These are phyloP conservation scores for Lasiosphaeria ovina DNA, from an alignment of 495 filamentous ascomycete species.

Conservation along the genomic window DNA sequence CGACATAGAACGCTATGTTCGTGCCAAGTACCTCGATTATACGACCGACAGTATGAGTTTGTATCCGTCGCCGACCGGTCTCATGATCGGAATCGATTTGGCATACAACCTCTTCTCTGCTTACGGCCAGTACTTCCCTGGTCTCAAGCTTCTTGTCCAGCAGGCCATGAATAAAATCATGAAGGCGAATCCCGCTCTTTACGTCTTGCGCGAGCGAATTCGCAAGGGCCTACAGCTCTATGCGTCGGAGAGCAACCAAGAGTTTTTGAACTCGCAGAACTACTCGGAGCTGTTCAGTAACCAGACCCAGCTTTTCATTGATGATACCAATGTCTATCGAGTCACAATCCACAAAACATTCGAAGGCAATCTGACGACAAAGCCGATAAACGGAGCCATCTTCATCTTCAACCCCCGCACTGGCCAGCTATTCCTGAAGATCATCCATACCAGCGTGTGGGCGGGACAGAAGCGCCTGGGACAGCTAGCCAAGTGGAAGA, in stretches of 20 bases:
- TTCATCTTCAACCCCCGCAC: slow-evolving; percentile 99
- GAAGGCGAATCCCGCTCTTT: slow-evolving; percentile 98
- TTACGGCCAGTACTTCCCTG: slow-evolving; percentile 98
- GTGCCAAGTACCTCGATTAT: slow-evolving; percentile 98
- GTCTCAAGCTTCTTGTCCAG: slow-evolving; percentile 92
- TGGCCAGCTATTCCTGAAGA: slow-evolving; percentile 97
- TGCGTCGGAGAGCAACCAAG: slow-evolving; percentile 97
- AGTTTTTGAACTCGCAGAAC: slow-evolving; percentile 99
- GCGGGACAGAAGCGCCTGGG: slow-evolving; percentile 98
- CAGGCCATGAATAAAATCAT: slow-evolving; percentile 99
- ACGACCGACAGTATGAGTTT: slow-evolving; percentile 99
- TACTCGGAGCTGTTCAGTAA: slow-evolving; percentile 99
- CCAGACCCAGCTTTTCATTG: slow-evolving; percentile 98
- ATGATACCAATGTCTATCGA: slow-evolving; percentile 99
- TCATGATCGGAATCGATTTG: slow-evolving; percentile 98
- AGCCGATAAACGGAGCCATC: slow-evolving; percentile 99
- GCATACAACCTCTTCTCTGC: slow-evolving; percentile 98
- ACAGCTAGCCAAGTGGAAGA: slow-evolving; percentile 99
- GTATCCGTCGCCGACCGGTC: slow-evolving; percentile 94
- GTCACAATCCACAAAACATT: slow-evolving; percentile 99
- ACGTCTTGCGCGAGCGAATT: slow-evolving; percentile 96
- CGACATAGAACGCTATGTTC: slow-evolving; percentile 96
- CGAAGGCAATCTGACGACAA: slow-evolving; percentile 97
- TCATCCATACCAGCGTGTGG: slow-evolving; percentile 99
- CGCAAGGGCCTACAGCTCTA: slow-evolving; percentile 98